A percentile compares a stretch with the other conserved stretches of the same genome.
These are phyloP conservation scores for Colletotrichum brevisporum DNA, from an alignment of 2,329 filamentous ascomycete species.

Conservation along the genomic window DNA sequence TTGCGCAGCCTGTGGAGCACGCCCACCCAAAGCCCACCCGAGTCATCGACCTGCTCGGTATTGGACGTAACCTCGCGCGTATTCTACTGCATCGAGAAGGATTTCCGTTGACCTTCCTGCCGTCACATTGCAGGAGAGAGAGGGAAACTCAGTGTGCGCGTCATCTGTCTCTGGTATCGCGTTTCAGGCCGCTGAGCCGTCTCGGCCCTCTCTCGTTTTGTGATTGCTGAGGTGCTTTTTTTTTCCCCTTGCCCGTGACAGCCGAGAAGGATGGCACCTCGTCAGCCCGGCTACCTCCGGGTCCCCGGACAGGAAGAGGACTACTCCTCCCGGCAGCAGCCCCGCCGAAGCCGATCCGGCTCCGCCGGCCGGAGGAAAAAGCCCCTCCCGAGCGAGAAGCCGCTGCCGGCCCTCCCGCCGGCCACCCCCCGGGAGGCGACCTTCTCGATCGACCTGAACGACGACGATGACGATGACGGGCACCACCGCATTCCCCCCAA, in stretches of 20 bases:
- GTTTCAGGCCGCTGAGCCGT: conserved; percentile 14
- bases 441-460: conserved; percentile 26
- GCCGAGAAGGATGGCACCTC: conserved; percentile 24
- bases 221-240: neutral
- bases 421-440: conserved; percentile 18
- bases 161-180: neutral
- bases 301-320: conserved; percentile 37
- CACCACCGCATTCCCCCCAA: conserved; percentile 8
- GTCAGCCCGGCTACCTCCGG: conserved; percentile 36
- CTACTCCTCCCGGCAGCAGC: conserved; percentile 6
- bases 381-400: conserved; percentile 39
- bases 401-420: conserved; percentile 40
- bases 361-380: conserved; percentile 40
- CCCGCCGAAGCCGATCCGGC: conserved; percentile 29
- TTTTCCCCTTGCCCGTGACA: no score
- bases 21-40: neutral
- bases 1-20: neutral
- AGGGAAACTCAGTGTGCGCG: neutral
- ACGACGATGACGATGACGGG: conserved; percentile 16
- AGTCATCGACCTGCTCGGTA: conserved; percentile 8
- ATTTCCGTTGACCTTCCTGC: neutral
- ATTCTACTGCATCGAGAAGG: conserved; percentile 1
- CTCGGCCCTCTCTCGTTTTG: conserved; percentile 2
- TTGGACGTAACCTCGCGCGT: neutral
- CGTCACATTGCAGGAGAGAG: neutral